A percentile compares a stretch with the other conserved stretches of the same genome.
These are phyloP conservation scores for Raphanus hybrid DNA, from an alignment of 441 rosid genomes.

Conservation along the genomic window DNA sequence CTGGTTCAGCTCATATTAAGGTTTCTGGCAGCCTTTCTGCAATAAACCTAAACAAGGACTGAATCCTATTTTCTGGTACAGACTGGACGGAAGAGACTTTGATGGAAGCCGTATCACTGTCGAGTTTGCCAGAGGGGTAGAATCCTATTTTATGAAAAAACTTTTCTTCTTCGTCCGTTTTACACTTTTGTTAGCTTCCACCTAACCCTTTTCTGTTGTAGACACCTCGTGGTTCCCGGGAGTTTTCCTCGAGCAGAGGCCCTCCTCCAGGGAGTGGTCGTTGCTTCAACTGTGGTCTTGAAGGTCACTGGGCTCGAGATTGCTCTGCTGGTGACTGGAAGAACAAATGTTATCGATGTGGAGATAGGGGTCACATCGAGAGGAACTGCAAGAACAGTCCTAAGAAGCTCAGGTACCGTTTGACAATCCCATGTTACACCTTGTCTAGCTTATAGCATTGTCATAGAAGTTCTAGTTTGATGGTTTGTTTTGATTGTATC, in stretches of 20 bases:
- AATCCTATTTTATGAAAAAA: constrained; percentile 3
- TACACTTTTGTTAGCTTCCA: background rate
- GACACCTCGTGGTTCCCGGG: constrained; percentile 73
- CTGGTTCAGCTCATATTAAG: background rate
- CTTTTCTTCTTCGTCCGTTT: background rate
- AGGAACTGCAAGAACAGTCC: constrained; percentile 66
- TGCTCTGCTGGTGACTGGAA: constrained; percentile 92
- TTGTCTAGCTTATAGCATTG: background rate
- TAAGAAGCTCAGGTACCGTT: constrained; percentile 57
- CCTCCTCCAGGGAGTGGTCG: constrained; percentile 85
- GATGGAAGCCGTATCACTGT: constrained; percentile 84
- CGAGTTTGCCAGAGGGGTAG: constrained; percentile 74
- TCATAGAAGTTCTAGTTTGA: background rate
- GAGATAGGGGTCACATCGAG: constrained; percentile 85
- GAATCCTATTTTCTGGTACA: constrained; percentile 37
- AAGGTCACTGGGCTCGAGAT: constrained; percentile 94
- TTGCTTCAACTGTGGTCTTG: constrained; percentile 87
- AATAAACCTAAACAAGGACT: too few relatives aligned
- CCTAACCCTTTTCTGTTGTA: background rate
- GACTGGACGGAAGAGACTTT: constrained; percentile 66
- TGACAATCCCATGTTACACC: background rate
- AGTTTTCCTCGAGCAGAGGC: constrained; percentile 64
- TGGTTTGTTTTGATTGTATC: background rate
- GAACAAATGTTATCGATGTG: constrained; percentile 86
- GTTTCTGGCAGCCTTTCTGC: background rate